These are phyloP conservation scores for Echeveria elegans DNA, from an alignment of 164 flowering plant species.

Conservation along the genomic window DNA sequence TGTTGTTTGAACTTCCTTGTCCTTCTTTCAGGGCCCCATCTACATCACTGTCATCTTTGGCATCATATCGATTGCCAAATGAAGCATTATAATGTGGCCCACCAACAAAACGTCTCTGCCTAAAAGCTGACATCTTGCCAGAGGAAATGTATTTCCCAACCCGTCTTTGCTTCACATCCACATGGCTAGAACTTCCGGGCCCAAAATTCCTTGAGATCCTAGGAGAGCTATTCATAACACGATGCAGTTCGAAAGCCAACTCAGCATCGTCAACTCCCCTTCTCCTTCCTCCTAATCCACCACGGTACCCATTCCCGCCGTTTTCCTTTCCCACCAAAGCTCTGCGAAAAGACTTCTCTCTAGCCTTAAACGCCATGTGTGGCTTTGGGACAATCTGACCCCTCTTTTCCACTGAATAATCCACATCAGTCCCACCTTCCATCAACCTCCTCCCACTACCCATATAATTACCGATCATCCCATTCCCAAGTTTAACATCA, in stretches of 20 bases:
- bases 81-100: not conserved
- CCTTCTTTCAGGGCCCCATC: slow-evolving; percentile 1
- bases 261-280: slow-evolving; percentile 5
- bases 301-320: not conserved
- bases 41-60: not conserved
- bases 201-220: not conserved
- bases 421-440: not conserved
- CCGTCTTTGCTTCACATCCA: not conserved
- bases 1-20: slow-evolving; percentile 3
- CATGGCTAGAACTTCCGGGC: not conserved
- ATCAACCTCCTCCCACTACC: not conserved
- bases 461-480: not conserved
- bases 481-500: not conserved
- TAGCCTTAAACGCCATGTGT: not conserved
- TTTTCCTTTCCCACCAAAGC: not conserved
- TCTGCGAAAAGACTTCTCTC: not conserved
- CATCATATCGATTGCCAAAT: not conserved
- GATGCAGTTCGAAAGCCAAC: not conserved
- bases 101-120: not conserved
- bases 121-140: not conserved
- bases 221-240: slow-evolving; percentile 4
- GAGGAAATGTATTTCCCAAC: not conserved
- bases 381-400: not conserved
- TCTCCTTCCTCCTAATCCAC: not conserved
- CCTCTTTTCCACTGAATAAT: not conserved